A percentile compares a stretch with the other conserved stretches of the same genome.
Evolutionary conservation across 2,329 filamentous ascomycete genomes (phyloP).

Genomic region (Epichloe sp.): DNA sequence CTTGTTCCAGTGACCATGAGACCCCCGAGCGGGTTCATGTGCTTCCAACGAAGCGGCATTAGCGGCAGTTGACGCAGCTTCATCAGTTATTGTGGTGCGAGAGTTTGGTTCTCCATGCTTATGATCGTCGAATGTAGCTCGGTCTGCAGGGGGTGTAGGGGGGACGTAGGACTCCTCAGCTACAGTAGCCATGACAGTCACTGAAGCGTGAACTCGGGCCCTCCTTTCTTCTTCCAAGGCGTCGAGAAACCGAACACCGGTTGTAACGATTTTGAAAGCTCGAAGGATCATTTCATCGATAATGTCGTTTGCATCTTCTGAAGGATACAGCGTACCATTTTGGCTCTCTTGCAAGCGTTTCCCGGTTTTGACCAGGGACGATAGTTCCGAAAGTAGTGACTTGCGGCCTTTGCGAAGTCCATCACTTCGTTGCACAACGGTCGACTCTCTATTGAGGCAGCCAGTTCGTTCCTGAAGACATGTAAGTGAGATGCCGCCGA

Average conservation of each 20-base stretch:
- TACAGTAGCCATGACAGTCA: conserved; percentile 48
- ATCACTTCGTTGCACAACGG: conserved; percentile 62
- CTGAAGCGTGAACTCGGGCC: conserved; percentile 35
- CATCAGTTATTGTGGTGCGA: conserved; percentile 19
- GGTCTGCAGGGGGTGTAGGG: conserved; percentile 53
- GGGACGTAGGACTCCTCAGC: conserved; percentile 45
- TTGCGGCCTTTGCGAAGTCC: conserved; percentile 70
- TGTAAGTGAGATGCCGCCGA: conserved; percentile 6
- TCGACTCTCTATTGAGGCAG: conserved; percentile 73
- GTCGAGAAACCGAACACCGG: conserved; percentile 81
- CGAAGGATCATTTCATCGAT: conserved; percentile 89
- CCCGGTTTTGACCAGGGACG: conserved; percentile 75
- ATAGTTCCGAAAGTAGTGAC: conserved; percentile 77
- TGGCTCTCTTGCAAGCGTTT: conserved; percentile 73
- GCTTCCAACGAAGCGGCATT: conserved; percentile 22
- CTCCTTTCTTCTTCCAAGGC: conserved; percentile 56
- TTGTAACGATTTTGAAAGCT: conserved; percentile 86
- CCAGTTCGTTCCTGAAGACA: conserved; percentile 65
- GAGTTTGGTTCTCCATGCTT: conserved; percentile 23
- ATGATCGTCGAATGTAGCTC: conserved; percentile 32
- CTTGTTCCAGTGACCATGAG: conserved; percentile 25
- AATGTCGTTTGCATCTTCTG: conserved; percentile 55
- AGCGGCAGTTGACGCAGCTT: conserved; percentile 13
- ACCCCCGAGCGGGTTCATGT: conserved; percentile 23
- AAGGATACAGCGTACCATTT: conserved; percentile 30